These are phyloP conservation scores for Hyaloscypha finlandica DNA, from an alignment of 495 filamentous ascomycete genomes.

Conservation along the genomic window DNA sequence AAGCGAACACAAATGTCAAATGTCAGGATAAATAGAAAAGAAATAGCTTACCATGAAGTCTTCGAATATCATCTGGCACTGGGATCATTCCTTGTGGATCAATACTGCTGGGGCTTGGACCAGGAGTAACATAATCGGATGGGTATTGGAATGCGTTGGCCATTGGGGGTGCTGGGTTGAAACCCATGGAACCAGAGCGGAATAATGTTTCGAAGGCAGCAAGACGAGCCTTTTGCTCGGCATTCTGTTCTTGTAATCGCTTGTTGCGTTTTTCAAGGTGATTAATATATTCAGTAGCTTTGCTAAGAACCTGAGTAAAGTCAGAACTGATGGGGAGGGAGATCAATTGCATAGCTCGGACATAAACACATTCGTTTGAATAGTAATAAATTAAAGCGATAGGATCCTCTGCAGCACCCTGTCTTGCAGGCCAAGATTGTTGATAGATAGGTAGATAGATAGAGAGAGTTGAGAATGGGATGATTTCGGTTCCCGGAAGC, in stretches of 20 bases:
- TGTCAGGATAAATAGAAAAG: not conserved
- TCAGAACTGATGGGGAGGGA: not conserved
- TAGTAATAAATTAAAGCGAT: not conserved
- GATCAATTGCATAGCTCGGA: not conserved
- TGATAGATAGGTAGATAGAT: not conserved
- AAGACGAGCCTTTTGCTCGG: conserved; percentile 67
- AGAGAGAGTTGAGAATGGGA: not conserved
- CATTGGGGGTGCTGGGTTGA: conserved; percentile 46
- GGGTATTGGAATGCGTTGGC: conserved; percentile 50
- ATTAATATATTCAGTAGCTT: conserved; percentile 94
- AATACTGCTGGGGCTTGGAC: conserved; percentile 17
- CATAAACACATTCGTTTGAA: not conserved
- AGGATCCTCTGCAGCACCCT: not conserved
- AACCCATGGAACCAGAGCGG: conserved; percentile 59
- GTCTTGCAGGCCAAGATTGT: not conserved
- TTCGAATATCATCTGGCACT: conserved; percentile 75
- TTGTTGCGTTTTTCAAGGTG: conserved; percentile 90
- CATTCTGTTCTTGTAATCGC: conserved; percentile 78
- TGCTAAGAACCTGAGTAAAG: conserved; percentile 64
- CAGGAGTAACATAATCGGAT: conserved; percentile 32
- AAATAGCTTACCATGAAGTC: conserved; percentile 50
- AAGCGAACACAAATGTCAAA: too few relatives aligned
- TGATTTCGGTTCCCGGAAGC: not conserved
- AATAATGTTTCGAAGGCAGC: conserved; percentile 69
- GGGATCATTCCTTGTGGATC: conserved; percentile 69